A percentile compares a stretch with the other conserved stretches of the same genome.
Evolutionary conservation across 2,329 filamentous ascomycete species (phyloP).

Genomic region (Fusarium protoensiforme): DNA sequence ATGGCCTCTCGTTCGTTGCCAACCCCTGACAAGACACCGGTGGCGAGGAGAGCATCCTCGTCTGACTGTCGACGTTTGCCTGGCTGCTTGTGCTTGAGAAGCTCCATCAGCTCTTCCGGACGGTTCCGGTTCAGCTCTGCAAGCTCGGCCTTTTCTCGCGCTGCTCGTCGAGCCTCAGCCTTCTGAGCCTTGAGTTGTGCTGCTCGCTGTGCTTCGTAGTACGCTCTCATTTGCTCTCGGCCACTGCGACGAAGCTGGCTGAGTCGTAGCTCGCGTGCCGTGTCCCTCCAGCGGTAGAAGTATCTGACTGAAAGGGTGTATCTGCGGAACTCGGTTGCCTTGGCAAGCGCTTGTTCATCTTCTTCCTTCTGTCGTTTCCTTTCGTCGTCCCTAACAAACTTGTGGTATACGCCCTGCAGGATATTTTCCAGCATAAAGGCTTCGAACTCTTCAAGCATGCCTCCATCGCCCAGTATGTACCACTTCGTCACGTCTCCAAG

Average conservation of each 20-base stretch:
- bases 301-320: slow-evolving; percentile 65
- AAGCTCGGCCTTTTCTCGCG: slow-evolving; percentile 40
- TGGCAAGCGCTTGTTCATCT: slow-evolving; percentile 57
- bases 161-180: slow-evolving; percentile 44
- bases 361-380: slow-evolving; percentile 59
- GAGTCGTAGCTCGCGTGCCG: slow-evolving; percentile 59
- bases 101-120: slow-evolving; percentile 48
- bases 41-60: slow-evolving; percentile 54
- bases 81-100: slow-evolving; percentile 47
- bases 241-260: slow-evolving; percentile 63
- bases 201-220: slow-evolving; percentile 53
- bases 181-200: slow-evolving; percentile 49
- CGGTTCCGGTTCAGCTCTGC: slow-evolving; percentile 47
- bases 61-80: slow-evolving; percentile 46
- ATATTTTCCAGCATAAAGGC: slow-evolving; percentile 58
- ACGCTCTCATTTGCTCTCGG: slow-evolving; percentile 61
- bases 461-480: slow-evolving; percentile 65
- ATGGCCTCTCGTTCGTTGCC: slow-evolving; percentile 50
- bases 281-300: slow-evolving; percentile 67
- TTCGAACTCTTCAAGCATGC: slow-evolving; percentile 63
- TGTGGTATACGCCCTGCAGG: slow-evolving; percentile 54
- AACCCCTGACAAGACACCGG: slow-evolving; percentile 55
- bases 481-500: slow-evolving; percentile 64
- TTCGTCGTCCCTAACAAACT: slow-evolving; percentile 54
- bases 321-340: slow-evolving; percentile 60